A percentile compares a stretch with the other conserved stretches of the same genome.
These are phyloP conservation scores for Solanum paucissectum DNA, from an alignment of 257 asterid genomes.

Conservation along the genomic window DNA sequence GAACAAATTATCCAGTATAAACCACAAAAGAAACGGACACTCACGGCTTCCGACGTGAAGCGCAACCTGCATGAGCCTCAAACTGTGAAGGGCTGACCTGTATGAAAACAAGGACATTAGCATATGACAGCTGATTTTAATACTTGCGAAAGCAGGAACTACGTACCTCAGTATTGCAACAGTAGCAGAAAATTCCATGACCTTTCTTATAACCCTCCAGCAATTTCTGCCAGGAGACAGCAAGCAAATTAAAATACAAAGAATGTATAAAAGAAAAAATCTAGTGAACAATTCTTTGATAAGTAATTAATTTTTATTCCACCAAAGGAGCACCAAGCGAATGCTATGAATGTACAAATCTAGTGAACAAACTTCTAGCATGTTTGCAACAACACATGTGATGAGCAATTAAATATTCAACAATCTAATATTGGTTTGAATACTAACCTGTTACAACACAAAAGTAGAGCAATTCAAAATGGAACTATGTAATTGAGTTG, in stretches of 20 bases:
- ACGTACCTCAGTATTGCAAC: conserved; percentile 63
- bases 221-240: conserved; percentile 30
- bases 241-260: neutral
- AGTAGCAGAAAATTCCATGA: conserved; percentile 53
- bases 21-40: conserved; percentile 12
- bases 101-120: neutral
- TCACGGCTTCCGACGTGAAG: conserved; percentile 92
- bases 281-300: neutral
- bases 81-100: conserved; percentile 93
- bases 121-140: neutral
- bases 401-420: neutral
- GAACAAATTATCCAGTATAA: neutral
- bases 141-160: neutral
- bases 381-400: neutral
- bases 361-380: neutral
- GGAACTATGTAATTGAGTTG: neutral
- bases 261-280: neutral
- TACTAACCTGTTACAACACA: conserved; percentile 24
- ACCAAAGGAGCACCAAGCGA: neutral
- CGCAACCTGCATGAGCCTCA: conserved; percentile 92
- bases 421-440: neutral
- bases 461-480: neutral
- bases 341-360: neutral
- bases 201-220: conserved; percentile 57
- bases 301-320: neutral